Base-by-base conservation (phyloP, 768 basidiomycete genomes). In the Macrolepiota albuminosa region DNA sequence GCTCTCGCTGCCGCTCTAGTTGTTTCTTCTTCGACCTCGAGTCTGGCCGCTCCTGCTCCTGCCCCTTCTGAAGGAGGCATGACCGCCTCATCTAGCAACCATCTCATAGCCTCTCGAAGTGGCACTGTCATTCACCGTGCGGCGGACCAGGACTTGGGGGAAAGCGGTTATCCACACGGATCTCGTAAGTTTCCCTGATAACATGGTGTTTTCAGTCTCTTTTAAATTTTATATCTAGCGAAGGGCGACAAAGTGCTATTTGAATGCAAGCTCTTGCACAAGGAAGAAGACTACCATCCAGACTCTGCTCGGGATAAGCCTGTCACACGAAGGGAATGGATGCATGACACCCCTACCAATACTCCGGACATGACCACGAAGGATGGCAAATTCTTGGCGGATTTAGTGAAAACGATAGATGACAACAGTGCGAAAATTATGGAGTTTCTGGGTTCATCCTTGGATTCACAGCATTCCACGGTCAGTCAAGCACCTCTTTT, bases 1-100 rank as follows among this genome's bases (percentile, higher is more conserved):
- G 60, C 82, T 59, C 65, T 82, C 46, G 78, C 80, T 42, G 78
- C 81, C 49, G 73, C 77, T 21, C 68, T 83, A 57, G 81, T 80
- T 49, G 70, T 81, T 56, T 82, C 81, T 33, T 78, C 81, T 3
- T 81, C 81, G 29, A 78, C 79, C 14, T 69, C 78, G 40, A 72
- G 68, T 63, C 67, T 80, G 62, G 80, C 78, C 58, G 78, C 80
- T 46, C 82, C 81, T 50, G 65, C 78, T 34, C 68, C 69, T 52
- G 75, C 76, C 42, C 57, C 62, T 49, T 62, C 64, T 42, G 72
- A 72, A 40, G 61, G 68, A 36, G 62, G 66, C 6, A 62, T 75
- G 49, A 54, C 69, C 33, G 58, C 62, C 50, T 68, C 71, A 14
- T 42, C 67, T 6, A 71, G 73, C 57, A 70, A 59, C 50, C 63